Conservation (phyloP, 2,329 filamentous ascomycete species). For the Talaromyces atroroseus region DNA sequence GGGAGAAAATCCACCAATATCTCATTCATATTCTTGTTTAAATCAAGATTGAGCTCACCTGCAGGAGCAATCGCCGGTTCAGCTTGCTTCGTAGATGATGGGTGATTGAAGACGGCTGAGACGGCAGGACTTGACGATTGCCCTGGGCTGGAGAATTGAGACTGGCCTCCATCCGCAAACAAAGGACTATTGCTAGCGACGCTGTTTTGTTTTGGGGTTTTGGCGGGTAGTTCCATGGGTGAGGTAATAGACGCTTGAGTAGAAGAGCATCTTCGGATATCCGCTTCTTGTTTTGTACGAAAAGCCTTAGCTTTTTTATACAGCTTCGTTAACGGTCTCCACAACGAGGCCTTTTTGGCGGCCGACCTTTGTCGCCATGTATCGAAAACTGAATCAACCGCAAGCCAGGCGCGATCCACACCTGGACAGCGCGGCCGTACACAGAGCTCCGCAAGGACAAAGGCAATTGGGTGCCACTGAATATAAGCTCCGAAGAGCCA, state of each 20-base stretch:
- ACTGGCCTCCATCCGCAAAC: neutral
- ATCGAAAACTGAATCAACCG: conserved; percentile 45
- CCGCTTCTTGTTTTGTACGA: conserved; percentile 45
- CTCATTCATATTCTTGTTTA: conserved; percentile 22
- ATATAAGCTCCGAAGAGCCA: conserved; percentile 62
- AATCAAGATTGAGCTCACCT: conserved; percentile 17
- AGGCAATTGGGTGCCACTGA: conserved; percentile 61
- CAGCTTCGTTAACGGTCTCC: conserved; percentile 58
- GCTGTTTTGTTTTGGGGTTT: neutral
- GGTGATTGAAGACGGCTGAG: neutral
- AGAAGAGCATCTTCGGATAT: conserved; percentile 10
- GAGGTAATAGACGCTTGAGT: neutral
- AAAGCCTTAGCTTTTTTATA: conserved; percentile 54
- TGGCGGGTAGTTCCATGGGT: neutral
- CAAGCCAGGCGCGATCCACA: conserved; percentile 57
- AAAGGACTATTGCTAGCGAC: neutral
- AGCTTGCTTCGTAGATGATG: neutral
- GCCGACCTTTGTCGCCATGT: conserved; percentile 31
- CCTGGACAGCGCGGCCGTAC: conserved; percentile 51
- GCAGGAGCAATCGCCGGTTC: conserved; percentile 1
- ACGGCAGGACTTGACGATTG: neutral
- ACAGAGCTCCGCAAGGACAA: conserved; percentile 56
- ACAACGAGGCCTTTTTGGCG: conserved; percentile 53
- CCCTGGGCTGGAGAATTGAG: conserved; percentile 2
- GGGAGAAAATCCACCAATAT: conserved; percentile 27